phyloP scores from a whole-genome alignment of 2,329 filamentous ascomycete species.

The Cercospora sp. region DNA sequence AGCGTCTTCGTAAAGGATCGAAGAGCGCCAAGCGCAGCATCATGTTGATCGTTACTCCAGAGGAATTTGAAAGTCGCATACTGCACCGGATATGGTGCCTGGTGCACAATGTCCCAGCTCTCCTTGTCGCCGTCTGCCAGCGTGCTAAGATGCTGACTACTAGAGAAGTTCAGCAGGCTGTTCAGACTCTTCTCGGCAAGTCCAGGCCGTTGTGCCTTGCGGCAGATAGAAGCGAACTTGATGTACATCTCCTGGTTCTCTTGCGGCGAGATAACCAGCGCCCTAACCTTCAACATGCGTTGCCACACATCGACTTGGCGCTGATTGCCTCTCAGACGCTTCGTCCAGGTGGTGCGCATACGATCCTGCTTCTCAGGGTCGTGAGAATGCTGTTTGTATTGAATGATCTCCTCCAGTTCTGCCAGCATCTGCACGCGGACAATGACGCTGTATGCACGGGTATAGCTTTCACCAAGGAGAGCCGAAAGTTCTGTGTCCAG shows the following conservation, averaged over 20 bases:
- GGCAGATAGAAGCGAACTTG: slow-evolving; percentile 97
- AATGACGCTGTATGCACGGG: slow-evolving; percentile 94
- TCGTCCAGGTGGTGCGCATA: slow-evolving; percentile 94
- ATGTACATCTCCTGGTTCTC: slow-evolving; percentile 99
- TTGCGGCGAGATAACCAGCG: slow-evolving; percentile 83
- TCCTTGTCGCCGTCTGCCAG: slow-evolving; percentile 25
- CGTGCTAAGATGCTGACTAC: slow-evolving; percentile 51
- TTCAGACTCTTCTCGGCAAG: slow-evolving; percentile 94
- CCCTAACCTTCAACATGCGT: slow-evolving; percentile 91
- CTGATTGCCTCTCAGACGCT: slow-evolving; percentile 88
- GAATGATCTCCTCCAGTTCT: slow-evolving; percentile 95
- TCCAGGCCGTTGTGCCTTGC: slow-evolving; percentile 91
- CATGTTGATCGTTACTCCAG: slow-evolving; percentile 78
- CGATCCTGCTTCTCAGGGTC: slow-evolving; percentile 85
- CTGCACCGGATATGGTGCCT: slow-evolving; percentile 73
- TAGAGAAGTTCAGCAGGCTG: slow-evolving; percentile 70
- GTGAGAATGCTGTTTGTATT: slow-evolving; percentile 83
- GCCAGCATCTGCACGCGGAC: slow-evolving; percentile 99
- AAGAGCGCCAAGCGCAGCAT: slow-evolving; percentile 60
- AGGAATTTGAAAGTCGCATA: slow-evolving; percentile 98
- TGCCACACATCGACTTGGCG: slow-evolving; percentile 98
- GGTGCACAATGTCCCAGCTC: slow-evolving; percentile 35
- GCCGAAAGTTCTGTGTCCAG: slow-evolving; percentile 95
- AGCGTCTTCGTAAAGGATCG: slow-evolving; percentile 62
- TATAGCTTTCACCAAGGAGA: slow-evolving; percentile 96